Evolutionary conservation across 2,329 filamentous ascomycete species (phyloP).

Genomic region (Apiospora marii): DNA sequence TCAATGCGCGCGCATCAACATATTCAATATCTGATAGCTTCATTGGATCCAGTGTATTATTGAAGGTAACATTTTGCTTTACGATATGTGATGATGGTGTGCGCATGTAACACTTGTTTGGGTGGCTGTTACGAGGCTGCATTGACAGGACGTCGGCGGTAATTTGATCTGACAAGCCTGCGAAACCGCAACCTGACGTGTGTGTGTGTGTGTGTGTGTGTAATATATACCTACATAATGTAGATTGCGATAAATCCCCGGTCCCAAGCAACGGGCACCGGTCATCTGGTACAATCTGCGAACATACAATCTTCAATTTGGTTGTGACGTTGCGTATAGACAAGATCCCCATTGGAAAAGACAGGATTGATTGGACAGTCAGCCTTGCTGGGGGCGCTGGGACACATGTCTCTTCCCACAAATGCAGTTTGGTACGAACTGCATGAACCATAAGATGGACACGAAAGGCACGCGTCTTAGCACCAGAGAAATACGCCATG

Average conservation of each 20-base stretch:
- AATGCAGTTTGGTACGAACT: neutral
- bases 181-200: neutral
- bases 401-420: neutral
- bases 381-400: neutral
- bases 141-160: conserved; percentile 1
- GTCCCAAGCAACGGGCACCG: neutral
- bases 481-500: neutral
- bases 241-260: neutral
- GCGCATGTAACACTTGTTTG: conserved; percentile 14
- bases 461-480: conserved; percentile 17
- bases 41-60: neutral
- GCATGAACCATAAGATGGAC: conserved; percentile 11
- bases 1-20: conserved; percentile 8
- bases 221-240: neutral
- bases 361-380: neutral
- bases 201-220: neutral
- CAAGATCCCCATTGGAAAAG: neutral
- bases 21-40: neutral
- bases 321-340: neutral
- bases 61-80: conserved; percentile 6
- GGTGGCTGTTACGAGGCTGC: conserved; percentile 14
- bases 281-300: neutral
- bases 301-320: neutral
- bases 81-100: conserved; percentile 12
- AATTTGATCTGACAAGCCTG: conserved; percentile 15